Evolutionary conservation across 768 basidiomycete genomes (phyloP).

Genomic region (Boletus speciosus): DNA sequence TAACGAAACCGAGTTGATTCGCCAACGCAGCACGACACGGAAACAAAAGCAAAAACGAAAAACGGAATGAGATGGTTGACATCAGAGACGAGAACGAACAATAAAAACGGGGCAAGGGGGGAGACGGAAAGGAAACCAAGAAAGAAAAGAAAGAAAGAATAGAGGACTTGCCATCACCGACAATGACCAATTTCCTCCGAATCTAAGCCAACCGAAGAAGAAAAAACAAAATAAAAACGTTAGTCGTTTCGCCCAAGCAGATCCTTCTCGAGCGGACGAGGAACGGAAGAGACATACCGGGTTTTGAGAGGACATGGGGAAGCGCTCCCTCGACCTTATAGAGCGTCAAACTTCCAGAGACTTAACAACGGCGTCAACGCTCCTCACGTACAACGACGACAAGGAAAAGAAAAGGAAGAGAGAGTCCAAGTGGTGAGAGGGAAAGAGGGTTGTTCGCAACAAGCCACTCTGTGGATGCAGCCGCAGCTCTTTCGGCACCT

Average conservation of each 20-base stretch:
- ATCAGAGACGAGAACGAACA: no score
- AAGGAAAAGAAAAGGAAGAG: background rate
- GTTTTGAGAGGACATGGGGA: conserved; percentile 49
- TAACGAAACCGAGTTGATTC: background rate
- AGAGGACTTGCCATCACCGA: conserved; percentile 80
- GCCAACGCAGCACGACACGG: background rate
- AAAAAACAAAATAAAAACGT: background rate
- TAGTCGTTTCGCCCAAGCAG: background rate
- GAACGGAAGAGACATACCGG: conserved; percentile 44
- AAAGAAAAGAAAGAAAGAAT: background rate
- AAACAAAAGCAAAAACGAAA: background rate
- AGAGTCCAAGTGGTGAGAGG: conserved; percentile 14
- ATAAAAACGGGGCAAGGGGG: background rate
- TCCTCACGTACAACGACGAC: background rate
- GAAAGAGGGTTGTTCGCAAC: conserved; percentile 18
- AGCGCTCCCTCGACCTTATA: background rate
- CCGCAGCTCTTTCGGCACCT: conserved; percentile 27
- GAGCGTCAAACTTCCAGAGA: background rate
- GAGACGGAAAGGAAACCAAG: background rate
- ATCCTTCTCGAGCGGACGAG: background rate
- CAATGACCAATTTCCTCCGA: conserved; percentile 92
- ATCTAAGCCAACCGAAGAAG: conserved; percentile 47
- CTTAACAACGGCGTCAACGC: background rate
- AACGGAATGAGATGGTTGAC: background rate
- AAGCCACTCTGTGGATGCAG: conserved; percentile 23